Evolutionary conservation across 352 stramenopile genomes (phyloP).

Genomic region (Achlya hypogyna): DNA sequence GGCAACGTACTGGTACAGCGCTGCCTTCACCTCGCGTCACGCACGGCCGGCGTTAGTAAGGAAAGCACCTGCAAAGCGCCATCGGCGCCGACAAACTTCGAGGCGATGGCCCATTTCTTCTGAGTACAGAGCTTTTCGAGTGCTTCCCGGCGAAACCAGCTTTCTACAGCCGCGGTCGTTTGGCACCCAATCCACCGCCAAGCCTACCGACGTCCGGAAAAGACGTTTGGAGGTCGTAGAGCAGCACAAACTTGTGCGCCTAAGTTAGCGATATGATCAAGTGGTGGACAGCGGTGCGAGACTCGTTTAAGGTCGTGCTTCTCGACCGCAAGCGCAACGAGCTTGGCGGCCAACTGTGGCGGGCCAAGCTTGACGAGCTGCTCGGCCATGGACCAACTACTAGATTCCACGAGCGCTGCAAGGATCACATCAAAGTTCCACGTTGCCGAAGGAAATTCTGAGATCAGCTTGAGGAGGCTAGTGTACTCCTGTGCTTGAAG

Average conservation of each 20-base stretch:
- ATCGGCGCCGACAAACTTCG: constrained; percentile 16
- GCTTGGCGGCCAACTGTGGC: neutral
- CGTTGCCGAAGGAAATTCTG: neutral
- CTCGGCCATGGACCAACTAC: constrained; percentile 17
- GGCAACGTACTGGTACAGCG: neutral
- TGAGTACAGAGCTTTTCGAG: constrained; percentile 14
- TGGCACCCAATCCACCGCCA: neutral
- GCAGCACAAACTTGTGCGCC: constrained; percentile 11
- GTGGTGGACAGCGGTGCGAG: neutral
- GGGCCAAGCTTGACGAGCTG: constrained; percentile 2
- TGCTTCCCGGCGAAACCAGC: constrained; percentile 11
- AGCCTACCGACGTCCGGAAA: constrained; percentile 8
- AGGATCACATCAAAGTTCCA: constrained; percentile 3
- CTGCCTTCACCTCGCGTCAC: neutral
- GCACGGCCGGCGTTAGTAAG: neutral
- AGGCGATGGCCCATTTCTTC: constrained; percentile 14
- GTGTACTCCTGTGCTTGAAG: neutral
- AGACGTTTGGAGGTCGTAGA: constrained; percentile 4
- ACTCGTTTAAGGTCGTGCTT: constrained; percentile 14
- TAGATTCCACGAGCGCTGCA: neutral
- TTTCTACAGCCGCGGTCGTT: constrained; percentile 7
- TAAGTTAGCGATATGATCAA: constrained; percentile 2
- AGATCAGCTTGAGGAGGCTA: constrained; percentile 1
- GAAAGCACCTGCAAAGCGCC: neutral
- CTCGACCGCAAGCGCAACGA: neutral